Conservation (phyloP, 768 basidiomycete species). For the Suillus sp. region DNA sequence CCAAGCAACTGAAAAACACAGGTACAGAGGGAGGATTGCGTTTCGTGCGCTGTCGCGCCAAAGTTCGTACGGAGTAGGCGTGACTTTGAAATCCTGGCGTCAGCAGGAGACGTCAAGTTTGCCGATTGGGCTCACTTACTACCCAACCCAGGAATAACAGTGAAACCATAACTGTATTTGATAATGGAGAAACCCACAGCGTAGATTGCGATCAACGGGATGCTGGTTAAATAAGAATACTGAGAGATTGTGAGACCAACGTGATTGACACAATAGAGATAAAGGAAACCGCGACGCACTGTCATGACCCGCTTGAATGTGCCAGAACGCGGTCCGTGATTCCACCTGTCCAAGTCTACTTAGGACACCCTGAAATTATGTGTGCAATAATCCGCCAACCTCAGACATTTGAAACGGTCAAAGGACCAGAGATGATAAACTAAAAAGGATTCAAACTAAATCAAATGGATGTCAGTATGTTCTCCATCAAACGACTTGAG, state of each 20-base stretch:
- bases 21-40: constrained; percentile 65
- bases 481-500: background rate
- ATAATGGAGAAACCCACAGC: constrained; percentile 66
- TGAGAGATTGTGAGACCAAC: constrained; percentile 27
- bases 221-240: constrained; percentile 70
- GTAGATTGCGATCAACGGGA: constrained; percentile 63
- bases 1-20: constrained; percentile 71
- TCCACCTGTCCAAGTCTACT: constrained; percentile 52
- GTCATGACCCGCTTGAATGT: constrained; percentile 88
- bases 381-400: constrained; percentile 38
- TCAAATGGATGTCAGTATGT: background rate
- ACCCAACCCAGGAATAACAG: constrained; percentile 44
- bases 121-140: constrained; percentile 41
- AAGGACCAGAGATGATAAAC: constrained; percentile 79
- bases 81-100: constrained; percentile 41
- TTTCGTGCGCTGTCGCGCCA: constrained; percentile 51
- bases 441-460: constrained; percentile 61
- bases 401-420: constrained; percentile 75
- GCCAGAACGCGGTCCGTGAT: constrained; percentile 64
- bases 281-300: constrained; percentile 41
- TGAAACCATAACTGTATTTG: constrained; percentile 73
- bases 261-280: background rate
- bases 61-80: constrained; percentile 61
- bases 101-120: background rate
- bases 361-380: background rate